Percentiles rank a stretch among this genome's conserved stretches.
phyloP scores from a whole-genome alignment of 306 rosid species.

The Styphnolobium japonicum region DNA sequence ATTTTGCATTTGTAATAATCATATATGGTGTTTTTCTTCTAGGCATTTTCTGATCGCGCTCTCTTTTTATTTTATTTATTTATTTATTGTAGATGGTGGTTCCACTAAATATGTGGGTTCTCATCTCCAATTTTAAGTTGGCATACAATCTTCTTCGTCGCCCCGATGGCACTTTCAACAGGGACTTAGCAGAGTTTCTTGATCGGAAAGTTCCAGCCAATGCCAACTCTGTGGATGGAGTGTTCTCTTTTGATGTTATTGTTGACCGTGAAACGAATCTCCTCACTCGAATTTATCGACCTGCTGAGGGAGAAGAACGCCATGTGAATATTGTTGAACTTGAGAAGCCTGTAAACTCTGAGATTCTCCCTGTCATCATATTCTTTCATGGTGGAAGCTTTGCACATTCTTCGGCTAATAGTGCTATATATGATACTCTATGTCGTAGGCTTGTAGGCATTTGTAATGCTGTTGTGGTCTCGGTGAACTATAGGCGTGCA shows the following conservation, averaged over 20 bases:
- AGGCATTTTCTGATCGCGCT: not conserved
- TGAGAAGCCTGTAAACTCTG: conserved; percentile 44
- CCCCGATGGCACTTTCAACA: conserved; percentile 72
- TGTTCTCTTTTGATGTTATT: conserved; percentile 60
- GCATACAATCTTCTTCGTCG: conserved; percentile 79
- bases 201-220: conserved; percentile 64
- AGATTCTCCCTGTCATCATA: conserved; percentile 54
- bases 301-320: conserved; percentile 30
- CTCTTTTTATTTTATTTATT: not conserved
- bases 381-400: conserved; percentile 87
- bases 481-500: conserved; percentile 61
- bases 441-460: conserved; percentile 57
- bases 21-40: not conserved
- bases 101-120: conserved; percentile 76
- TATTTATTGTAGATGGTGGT: conserved; percentile 48
- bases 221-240: conserved; percentile 49
- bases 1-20: not conserved
- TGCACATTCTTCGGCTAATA: conserved; percentile 67
- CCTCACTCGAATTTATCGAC: conserved; percentile 52
- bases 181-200: conserved; percentile 74
- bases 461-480: conserved; percentile 69
- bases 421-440: conserved; percentile 61
- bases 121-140: conserved; percentile 73
- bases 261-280: conserved; percentile 49
- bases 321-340: conserved; percentile 35